These are phyloP conservation scores for Alternaria consortialis DNA, from an alignment of 2,329 filamentous ascomycete genomes.

Conservation along the genomic window DNA sequence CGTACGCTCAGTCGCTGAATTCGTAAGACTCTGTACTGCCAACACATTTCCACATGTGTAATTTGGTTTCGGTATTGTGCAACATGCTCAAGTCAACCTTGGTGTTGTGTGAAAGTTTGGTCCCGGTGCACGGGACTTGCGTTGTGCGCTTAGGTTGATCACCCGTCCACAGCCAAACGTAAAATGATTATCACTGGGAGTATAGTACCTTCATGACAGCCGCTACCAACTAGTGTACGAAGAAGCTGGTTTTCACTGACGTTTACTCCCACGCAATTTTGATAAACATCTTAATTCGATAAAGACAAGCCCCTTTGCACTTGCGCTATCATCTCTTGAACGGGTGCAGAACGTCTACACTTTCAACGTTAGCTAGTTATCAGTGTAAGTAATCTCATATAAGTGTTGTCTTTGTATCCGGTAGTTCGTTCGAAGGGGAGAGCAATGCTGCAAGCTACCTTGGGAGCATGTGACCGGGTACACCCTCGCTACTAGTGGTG, in stretches of 20 bases:
- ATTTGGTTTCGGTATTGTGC: neutral
- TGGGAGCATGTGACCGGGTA: neutral
- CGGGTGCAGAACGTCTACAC: neutral
- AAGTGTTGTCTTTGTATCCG: neutral
- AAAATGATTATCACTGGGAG: neutral
- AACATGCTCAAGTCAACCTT: slow-evolving; percentile 4
- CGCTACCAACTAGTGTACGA: neutral
- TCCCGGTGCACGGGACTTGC: neutral
- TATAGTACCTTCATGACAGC: neutral
- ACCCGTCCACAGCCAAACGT: neutral
- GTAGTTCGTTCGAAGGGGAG: neutral
- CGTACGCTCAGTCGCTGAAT: neutral
- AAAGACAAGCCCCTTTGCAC: neutral
- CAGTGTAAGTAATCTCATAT: neutral
- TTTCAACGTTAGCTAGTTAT: neutral
- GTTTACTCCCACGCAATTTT: neutral
- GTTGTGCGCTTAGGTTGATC: slow-evolving; percentile 5
- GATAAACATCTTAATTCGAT: neutral
- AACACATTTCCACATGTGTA: neutral
- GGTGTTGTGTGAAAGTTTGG: neutral
- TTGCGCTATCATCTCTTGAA: neutral
- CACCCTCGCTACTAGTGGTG: neutral
- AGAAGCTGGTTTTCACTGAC: neutral
- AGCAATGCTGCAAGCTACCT: neutral
- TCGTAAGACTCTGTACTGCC: neutral